Conservation (phyloP, 495 filamentous ascomycete genomes). For the Neurospora sp. region DNA sequence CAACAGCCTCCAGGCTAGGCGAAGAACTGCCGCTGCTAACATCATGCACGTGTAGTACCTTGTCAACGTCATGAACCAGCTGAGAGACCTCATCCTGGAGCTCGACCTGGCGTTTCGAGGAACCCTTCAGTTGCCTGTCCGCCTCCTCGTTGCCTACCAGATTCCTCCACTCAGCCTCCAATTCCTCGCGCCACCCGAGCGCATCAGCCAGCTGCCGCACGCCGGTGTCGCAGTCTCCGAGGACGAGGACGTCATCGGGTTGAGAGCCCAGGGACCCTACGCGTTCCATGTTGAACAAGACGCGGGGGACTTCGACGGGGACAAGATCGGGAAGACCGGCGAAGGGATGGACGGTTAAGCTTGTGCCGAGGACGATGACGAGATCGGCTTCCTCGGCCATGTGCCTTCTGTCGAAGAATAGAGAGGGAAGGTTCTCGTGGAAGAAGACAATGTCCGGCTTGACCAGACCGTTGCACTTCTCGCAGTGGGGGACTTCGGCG, state of each 20-base stretch:
- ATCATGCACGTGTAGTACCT: constrained; percentile 25
- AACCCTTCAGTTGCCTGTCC: constrained; percentile 24
- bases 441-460: constrained; percentile 99
- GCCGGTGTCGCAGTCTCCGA: constrained; percentile 60
- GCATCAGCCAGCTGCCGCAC: constrained; percentile 73
- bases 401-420: constrained; percentile 52
- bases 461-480: constrained; percentile 65
- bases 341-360: constrained; percentile 81
- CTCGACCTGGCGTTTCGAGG: constrained; percentile 12
- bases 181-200: constrained; percentile 78
- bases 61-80: constrained; percentile 26
- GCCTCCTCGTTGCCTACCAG: constrained; percentile 35
- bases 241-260: constrained; percentile 28
- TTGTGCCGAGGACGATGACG: constrained; percentile 85
- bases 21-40: constrained; percentile 2
- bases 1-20: not conserved
- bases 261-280: constrained; percentile 68
- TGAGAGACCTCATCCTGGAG: constrained; percentile 24
- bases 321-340: constrained; percentile 62
- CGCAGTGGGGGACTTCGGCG: constrained; percentile 59
- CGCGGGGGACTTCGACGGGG: constrained; percentile 51
- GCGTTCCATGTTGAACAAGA: constrained; percentile 81
- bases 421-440: constrained; percentile 57
- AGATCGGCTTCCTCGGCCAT: constrained; percentile 60
- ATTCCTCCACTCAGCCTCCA: constrained; percentile 45